Conservation (phyloP, 495 filamentous ascomycete species). For the Neurospora sp. region DNA sequence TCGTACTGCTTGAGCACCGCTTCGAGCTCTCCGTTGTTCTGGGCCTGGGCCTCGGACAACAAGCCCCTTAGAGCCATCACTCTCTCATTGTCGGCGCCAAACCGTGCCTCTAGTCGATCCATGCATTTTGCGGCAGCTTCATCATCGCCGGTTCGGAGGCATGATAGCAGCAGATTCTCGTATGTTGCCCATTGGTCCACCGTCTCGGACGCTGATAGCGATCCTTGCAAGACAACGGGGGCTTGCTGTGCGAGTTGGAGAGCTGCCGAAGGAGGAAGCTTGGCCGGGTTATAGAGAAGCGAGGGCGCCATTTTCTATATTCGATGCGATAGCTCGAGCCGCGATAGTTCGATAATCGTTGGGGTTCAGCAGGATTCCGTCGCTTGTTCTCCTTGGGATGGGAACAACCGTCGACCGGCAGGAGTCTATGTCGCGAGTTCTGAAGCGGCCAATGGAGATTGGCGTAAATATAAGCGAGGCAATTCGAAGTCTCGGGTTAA, state of each 20-base stretch:
- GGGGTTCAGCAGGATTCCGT: background rate
- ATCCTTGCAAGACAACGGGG: slow-evolving; percentile 49
- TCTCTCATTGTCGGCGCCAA: slow-evolving; percentile 72
- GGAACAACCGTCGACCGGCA: background rate
- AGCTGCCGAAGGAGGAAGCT: slow-evolving; percentile 41
- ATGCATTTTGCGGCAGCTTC: slow-evolving; percentile 63
- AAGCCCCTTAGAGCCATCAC: slow-evolving; percentile 73
- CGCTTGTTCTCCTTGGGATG: background rate
- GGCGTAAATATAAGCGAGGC: background rate
- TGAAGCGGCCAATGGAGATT: background rate
- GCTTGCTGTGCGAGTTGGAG: slow-evolving; percentile 72
- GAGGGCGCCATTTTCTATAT: slow-evolving; percentile 34
- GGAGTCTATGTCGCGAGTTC: background rate
- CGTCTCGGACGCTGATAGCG: slow-evolving; percentile 49
- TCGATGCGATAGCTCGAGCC: background rate
- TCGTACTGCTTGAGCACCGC: slow-evolving; percentile 68
- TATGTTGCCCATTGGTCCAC: slow-evolving; percentile 70
- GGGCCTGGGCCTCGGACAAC: slow-evolving; percentile 75
- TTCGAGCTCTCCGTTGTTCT: slow-evolving; percentile 50
- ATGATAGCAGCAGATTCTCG: slow-evolving; percentile 77
- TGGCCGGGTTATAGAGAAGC: slow-evolving; percentile 37
- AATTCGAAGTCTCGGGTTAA: background rate
- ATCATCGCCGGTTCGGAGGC: slow-evolving; percentile 79
- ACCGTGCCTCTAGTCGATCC: slow-evolving; percentile 61
- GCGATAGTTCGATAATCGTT: background rate